Evolutionary conservation across 2,329 filamentous ascomycete species (phyloP).

Genomic region (Parafenestella ontariensis): DNA sequence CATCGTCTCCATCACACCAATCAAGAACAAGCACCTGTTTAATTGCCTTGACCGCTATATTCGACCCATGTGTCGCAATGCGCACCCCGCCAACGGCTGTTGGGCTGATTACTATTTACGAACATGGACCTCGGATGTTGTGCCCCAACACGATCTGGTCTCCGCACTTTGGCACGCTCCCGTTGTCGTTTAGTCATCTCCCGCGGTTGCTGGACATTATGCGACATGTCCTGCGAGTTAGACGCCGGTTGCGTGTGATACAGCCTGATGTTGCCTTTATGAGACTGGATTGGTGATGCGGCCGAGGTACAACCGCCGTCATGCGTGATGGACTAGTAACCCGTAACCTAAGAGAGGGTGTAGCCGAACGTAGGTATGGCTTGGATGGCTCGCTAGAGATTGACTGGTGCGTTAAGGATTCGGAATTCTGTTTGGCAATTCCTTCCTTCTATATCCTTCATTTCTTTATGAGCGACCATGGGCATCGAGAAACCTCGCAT

Average conservation of each 20-base stretch:
- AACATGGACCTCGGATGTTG: background rate
- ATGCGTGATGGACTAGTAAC: background rate
- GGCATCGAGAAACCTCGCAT: background rate
- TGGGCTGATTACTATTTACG: conserved; percentile 7
- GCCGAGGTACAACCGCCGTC: background rate
- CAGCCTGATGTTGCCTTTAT: background rate
- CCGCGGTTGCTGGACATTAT: background rate
- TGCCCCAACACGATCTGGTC: background rate
- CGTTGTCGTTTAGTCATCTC: background rate
- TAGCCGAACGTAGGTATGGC: background rate
- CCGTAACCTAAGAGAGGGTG: too few species aligned
- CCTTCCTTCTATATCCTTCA: background rate
- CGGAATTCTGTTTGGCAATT: background rate
- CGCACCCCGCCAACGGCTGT: background rate
- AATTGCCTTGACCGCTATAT: too few species aligned
- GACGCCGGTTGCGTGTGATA: background rate
- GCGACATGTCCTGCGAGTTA: background rate
- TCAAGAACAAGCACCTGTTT: too few species aligned
- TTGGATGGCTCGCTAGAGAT: background rate
- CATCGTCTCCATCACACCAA: too few species aligned
- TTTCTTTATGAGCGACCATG: background rate
- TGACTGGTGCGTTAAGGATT: background rate
- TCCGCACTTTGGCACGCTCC: background rate
- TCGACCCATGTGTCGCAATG: too few species aligned
- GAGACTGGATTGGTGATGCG: background rate